A percentile compares a stretch with the other conserved stretches of the same genome.
Conservation (phyloP, 345 rosid species). For the Brassica rapa region DNA sequence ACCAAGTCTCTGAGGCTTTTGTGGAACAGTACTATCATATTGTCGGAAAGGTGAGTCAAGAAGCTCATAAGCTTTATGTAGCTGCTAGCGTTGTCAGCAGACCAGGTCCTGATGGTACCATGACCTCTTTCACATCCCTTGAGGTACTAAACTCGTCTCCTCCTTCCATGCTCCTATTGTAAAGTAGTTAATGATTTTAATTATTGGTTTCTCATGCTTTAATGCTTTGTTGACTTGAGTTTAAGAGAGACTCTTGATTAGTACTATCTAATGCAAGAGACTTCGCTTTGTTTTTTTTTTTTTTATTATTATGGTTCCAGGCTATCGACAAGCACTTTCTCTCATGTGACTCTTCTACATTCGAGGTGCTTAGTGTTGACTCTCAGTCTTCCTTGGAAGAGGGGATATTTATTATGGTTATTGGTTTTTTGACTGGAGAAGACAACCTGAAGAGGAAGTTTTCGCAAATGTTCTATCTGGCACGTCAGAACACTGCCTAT, state of each 20-base stretch:
- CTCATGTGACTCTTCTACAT: slow-evolving; percentile 7
- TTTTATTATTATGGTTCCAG: slow-evolving; percentile 7
- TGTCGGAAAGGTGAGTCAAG: neutral
- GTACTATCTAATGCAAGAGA: neutral
- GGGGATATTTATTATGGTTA: slow-evolving; percentile 29
- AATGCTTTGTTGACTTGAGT: neutral
- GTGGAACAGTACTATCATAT: slow-evolving; percentile 21
- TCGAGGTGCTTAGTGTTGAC: slow-evolving; percentile 27
- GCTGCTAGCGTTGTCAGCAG: slow-evolving; percentile 30
- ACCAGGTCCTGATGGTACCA: slow-evolving; percentile 38
- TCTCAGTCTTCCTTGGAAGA: slow-evolving; percentile 21
- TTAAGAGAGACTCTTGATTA: neutral
- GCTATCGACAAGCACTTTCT: slow-evolving; percentile 33
- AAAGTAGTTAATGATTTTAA: neutral
- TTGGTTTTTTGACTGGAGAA: slow-evolving; percentile 33
- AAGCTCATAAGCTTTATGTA: slow-evolving; percentile 26
- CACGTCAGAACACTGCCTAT: neutral
- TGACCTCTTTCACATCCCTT: slow-evolving; percentile 29
- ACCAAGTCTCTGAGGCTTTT: slow-evolving; percentile 22
- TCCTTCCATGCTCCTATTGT: neutral
- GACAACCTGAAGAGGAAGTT: slow-evolving; percentile 31
- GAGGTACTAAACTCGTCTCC: slow-evolving; percentile 15
- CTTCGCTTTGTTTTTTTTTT: neutral
- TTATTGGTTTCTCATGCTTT: slow-evolving; percentile 2
- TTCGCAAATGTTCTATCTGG: slow-evolving; percentile 36